A percentile compares a stretch with the other conserved stretches of the same genome.
phyloP scores from a whole-genome alignment of 371 early-diverging fungal species.

The Phascolomyces articulosus region DNA sequence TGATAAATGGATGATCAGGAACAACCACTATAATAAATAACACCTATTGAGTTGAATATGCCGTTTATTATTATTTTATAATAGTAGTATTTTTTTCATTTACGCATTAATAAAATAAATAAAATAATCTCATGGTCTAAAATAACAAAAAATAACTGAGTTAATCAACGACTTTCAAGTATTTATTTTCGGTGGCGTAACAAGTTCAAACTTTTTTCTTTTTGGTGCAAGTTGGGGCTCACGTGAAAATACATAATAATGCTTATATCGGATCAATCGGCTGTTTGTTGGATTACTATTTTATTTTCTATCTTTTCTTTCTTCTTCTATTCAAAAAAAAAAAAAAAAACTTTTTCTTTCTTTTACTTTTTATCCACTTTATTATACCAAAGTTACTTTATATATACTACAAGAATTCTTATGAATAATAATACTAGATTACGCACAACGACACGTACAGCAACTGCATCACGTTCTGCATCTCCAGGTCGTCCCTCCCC shows the following conservation, averaged over 20 bases:
- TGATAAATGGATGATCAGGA: too few species aligned
- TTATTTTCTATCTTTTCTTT: constrained; percentile 3
- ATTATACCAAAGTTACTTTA: background rate
- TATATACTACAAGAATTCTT: background rate
- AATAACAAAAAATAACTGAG: too few species aligned
- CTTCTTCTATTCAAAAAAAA: too few species aligned
- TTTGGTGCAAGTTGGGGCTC: constrained; percentile 7
- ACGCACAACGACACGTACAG: background rate
- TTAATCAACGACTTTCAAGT: too few species aligned
- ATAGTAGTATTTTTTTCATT: too few species aligned
- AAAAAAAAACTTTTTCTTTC: background rate
- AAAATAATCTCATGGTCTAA: too few species aligned
- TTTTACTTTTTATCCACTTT: background rate
- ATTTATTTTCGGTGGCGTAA: background rate
- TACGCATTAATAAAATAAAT: too few species aligned
- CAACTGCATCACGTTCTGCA: constrained; percentile 22
- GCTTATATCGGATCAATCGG: background rate
- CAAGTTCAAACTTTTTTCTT: too few species aligned
- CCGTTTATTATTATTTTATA: too few species aligned
- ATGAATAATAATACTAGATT: background rate
- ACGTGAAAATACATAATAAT: background rate
- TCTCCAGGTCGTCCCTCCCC: constrained; percentile 29
- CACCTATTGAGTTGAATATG: too few species aligned
- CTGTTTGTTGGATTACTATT: too few species aligned
- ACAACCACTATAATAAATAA: too few species aligned